Evolutionary conservation across 1,284 basidiomycete genomes (phyloP).

Genomic region (Peniophora sp.): DNA sequence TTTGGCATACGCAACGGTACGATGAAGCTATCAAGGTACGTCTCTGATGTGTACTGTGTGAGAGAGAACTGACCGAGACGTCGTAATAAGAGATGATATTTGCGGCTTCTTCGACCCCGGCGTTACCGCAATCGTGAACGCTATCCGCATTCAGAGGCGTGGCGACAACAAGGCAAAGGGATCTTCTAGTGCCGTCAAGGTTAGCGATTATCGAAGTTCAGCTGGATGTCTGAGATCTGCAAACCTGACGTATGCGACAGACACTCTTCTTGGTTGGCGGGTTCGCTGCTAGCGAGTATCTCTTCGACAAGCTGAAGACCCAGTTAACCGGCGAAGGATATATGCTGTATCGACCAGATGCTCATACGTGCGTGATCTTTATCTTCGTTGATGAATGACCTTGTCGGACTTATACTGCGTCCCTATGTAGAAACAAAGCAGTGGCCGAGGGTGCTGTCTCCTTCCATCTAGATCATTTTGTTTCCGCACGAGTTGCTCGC

Average conservation of each 20-base stretch:
- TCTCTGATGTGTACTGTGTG: neutral
- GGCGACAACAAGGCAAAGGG: too few relatives aligned
- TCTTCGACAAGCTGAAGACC: neutral
- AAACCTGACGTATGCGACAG: neutral
- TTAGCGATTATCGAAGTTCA: neutral
- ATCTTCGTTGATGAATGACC: neutral
- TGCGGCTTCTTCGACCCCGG: conserved; percentile 35
- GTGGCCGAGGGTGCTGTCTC: neutral
- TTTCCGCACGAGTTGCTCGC: neutral
- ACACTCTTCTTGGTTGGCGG: neutral
- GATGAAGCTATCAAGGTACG: conserved; percentile 35
- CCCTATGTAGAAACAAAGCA: neutral
- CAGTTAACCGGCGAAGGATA: neutral
- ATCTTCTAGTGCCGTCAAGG: too few relatives aligned
- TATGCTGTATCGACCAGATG: neutral
- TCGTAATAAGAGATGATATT: conserved; percentile 24
- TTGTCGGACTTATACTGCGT: neutral
- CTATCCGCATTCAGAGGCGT: conserved; percentile 17
- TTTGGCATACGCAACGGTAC: conserved; percentile 39
- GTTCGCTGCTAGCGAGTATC: neutral
- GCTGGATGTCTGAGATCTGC: neutral
- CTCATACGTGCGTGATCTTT: neutral
- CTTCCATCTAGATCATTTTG: neutral
- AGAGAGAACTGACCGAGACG: neutral
- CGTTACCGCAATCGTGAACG: conserved; percentile 22